phyloP scores from a whole-genome alignment of 495 filamentous ascomycete genomes.

The Neurospora sp. region DNA sequence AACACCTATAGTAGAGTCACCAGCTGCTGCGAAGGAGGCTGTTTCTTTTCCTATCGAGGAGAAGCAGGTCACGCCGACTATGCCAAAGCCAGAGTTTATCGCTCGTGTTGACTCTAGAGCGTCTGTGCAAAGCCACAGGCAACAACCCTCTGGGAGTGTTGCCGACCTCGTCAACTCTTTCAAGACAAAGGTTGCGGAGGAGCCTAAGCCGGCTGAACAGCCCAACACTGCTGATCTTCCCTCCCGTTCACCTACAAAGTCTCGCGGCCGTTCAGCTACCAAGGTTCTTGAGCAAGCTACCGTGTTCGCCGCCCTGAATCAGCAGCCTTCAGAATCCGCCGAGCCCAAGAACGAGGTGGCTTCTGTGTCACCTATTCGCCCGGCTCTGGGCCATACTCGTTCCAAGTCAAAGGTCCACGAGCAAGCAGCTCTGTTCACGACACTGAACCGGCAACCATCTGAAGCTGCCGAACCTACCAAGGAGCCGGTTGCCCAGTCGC shows the following conservation, averaged over 20 bases:
- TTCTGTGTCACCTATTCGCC: background rate
- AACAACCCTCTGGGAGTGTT: slow-evolving; percentile 8
- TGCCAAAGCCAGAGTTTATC: slow-evolving; percentile 8
- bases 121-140: slow-evolving; percentile 11
- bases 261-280: slow-evolving; percentile 23
- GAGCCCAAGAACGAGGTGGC: slow-evolving; percentile 10
- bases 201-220: slow-evolving; percentile 19
- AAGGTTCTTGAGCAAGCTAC: slow-evolving; percentile 37
- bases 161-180: slow-evolving; percentile 26
- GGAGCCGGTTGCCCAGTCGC: background rate
- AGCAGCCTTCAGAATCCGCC: slow-evolving; percentile 22
- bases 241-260: slow-evolving; percentile 11
- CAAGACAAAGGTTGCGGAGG: slow-evolving; percentile 14
- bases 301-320: slow-evolving; percentile 24
- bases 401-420: slow-evolving; percentile 4
- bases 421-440: background rate
- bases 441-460: background rate
- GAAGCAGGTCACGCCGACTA: slow-evolving; percentile 1
- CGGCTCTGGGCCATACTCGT: background rate
- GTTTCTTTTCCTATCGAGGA: slow-evolving; percentile 1
- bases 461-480: background rate
- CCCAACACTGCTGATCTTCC: slow-evolving; percentile 21
- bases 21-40: slow-evolving; percentile 1
- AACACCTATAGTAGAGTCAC: background rate
- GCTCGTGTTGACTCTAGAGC: slow-evolving; percentile 8